These are phyloP conservation scores for Litchi chinensis DNA, from an alignment of 345 rosid species.

Conservation along the genomic window DNA sequence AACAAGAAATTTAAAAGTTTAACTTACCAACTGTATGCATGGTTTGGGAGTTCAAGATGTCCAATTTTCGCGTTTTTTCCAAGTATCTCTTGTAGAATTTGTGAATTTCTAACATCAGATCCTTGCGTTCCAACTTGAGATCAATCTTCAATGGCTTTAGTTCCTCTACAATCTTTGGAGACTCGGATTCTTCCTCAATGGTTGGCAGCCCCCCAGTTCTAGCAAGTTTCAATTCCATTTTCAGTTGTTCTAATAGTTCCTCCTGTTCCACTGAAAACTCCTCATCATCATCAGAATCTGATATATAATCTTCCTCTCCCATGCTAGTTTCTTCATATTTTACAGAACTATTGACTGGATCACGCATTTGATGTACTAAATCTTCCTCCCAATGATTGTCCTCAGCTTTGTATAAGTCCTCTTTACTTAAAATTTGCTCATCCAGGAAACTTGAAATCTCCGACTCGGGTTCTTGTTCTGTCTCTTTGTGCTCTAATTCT, in stretches of 20 bases:
- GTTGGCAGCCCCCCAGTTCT: slow-evolving; percentile 84
- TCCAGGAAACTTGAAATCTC: slow-evolving; percentile 24
- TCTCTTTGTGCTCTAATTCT: slow-evolving; percentile 23
- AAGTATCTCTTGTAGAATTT: slow-evolving; percentile 65
- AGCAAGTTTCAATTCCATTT: slow-evolving; percentile 56
- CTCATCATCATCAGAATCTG: slow-evolving; percentile 21
- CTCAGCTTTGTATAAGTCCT: slow-evolving; percentile 8
- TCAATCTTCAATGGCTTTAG: slow-evolving; percentile 62
- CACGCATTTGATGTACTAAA: slow-evolving; percentile 16
- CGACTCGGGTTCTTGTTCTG: slow-evolving; percentile 25
- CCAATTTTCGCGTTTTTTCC: slow-evolving; percentile 75
- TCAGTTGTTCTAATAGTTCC: slow-evolving; percentile 64
- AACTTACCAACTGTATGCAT: slow-evolving; percentile 70
- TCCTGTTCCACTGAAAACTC: slow-evolving; percentile 49
- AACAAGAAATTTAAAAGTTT: neutral
- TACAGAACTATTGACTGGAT: slow-evolving; percentile 7
- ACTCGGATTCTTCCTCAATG: slow-evolving; percentile 75
- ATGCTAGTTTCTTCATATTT: slow-evolving; percentile 23
- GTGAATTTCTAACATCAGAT: slow-evolving; percentile 51
- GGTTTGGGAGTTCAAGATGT: slow-evolving; percentile 70
- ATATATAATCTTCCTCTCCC: slow-evolving; percentile 2
- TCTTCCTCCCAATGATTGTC: slow-evolving; percentile 19
- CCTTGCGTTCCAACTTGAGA: slow-evolving; percentile 50
- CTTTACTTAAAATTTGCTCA: slow-evolving; percentile 8
- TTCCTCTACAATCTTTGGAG: slow-evolving; percentile 36